Base-by-base conservation (phyloP, 257 asterid genomes). In the Coffea canephora region DNA sequence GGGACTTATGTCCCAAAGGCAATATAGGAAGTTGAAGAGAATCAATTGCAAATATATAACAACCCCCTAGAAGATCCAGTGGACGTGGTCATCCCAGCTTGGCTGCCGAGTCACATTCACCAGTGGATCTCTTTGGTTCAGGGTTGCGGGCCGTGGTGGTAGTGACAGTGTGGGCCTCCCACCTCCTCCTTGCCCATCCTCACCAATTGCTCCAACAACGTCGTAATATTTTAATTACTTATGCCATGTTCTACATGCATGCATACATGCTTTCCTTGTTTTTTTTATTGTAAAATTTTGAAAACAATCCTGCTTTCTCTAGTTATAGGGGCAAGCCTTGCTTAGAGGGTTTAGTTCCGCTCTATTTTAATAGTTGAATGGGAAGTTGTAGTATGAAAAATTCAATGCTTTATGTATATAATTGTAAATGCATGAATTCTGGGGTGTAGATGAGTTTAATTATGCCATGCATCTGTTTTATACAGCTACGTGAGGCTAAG, bases 1-100 rank as follows among this genome's bases (percentile, higher is more conserved):
- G 23, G 39, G 71, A 69, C 75, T 66, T 69, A 71, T 62, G 80
- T 71, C 80, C 80, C 62, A 75, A 62, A 83, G 34, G 78, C 77
- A 59, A 77, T 46, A 55, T 10, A 66, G 50, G 77, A 80, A 77
- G 76, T 72, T 34, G 72, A 82, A 62, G 73, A 82, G 67, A 61
- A 61, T 72, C 73, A 73, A 45, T 59, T 66, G 59, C 68, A 74
- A 36, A 66, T 31, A 31, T 73, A 73, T 14, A 54, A 55, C 41
- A 25, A 43, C 36, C 36, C 59, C 43, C 43, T 34, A 74, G 68
- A 41, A 71, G 7, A 76, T 54, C 8, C 34, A 43, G 74, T 69
- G 23, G 67, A 46, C 65, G 25, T 11, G 54, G 77, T 59, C 50
- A 77, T 55, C 77, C 69, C 15, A 25, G 50, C 31, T 16, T 46